phyloP scores from a whole-genome alignment of 441 rosid species.

The Erodium trifolium region DNA sequence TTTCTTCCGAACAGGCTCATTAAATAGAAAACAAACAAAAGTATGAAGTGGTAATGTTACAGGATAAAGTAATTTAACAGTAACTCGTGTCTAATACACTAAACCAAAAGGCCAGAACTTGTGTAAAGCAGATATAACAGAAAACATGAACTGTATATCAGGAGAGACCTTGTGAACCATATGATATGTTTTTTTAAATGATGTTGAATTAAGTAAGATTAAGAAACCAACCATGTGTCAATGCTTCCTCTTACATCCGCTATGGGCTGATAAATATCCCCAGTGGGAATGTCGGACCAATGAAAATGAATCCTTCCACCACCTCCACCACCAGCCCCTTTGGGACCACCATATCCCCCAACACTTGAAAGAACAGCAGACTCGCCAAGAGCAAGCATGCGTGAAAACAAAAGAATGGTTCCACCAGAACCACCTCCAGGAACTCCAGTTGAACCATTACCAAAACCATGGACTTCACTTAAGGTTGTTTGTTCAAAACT shows the following conservation, averaged over 20 bases:
- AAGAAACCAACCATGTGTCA: conserved; percentile 49
- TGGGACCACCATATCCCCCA: conserved; percentile 82
- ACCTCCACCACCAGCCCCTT: conserved; percentile 95
- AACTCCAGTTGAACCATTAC: conserved; percentile 33
- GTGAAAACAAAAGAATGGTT: conserved; percentile 75
- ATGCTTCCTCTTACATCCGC: conserved; percentile 78
- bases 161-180: not conserved
- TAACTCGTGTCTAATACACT: not conserved
- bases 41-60: not conserved
- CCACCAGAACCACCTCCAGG: conserved; percentile 99
- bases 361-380: conserved; percentile 80
- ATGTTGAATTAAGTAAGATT: conserved; percentile 10
- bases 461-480: conserved; percentile 21
- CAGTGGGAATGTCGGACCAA: conserved; percentile 96
- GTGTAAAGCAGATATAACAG: not conserved
- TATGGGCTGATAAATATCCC: conserved; percentile 98
- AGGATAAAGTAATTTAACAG: not conserved
- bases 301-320: conserved; percentile 99
- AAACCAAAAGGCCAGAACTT: not conserved
- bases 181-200: not conserved
- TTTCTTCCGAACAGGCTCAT: not conserved
- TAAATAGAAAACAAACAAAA: not conserved
- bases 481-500: conserved; percentile 28
- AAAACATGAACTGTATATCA: not conserved
- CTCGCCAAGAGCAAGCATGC: conserved; percentile 46